phyloP scores from a whole-genome alignment of 2,329 filamentous ascomycete genomes.

The Ceratocystis lukuohia region DNA sequence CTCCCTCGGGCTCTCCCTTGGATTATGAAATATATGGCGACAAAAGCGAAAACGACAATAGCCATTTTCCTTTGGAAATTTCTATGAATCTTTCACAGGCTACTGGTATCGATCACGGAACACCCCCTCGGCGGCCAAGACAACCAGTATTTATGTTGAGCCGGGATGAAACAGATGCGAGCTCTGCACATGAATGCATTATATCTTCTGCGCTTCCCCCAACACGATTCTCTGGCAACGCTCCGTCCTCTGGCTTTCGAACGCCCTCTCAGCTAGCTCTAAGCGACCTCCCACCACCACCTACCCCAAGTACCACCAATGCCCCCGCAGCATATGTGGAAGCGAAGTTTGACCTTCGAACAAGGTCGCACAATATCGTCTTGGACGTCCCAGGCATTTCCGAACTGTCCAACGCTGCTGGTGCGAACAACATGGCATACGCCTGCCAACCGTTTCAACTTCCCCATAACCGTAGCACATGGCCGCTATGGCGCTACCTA shows the following conservation, averaged over 20 bases:
- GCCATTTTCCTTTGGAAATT: not conserved
- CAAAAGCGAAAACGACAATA: too few species aligned
- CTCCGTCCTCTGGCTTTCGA: not conserved
- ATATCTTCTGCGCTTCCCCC: not conserved
- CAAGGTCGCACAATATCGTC: not conserved
- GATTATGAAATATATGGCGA: not conserved
- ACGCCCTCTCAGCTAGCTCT: not conserved
- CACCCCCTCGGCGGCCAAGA: constrained; percentile 9
- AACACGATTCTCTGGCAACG: not conserved
- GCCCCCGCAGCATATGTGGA: too few species aligned
- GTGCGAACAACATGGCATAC: not conserved
- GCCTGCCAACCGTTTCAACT: constrained; percentile 10
- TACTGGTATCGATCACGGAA: constrained; percentile 10
- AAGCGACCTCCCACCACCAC: not conserved
- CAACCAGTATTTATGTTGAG: not conserved
- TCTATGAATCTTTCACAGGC: constrained; percentile 4
- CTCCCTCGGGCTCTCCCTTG: not conserved
- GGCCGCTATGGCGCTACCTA: constrained; percentile 18
- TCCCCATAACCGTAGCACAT: constrained; percentile 5
- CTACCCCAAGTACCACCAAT: not conserved
- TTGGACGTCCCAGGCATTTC: not conserved
- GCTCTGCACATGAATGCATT: not conserved
- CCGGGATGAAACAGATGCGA: not conserved
- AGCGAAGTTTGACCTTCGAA: too few species aligned
- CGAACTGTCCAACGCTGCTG: not conserved